phyloP scores from a whole-genome alignment of 2,329 filamentous ascomycete genomes.

The Clarireedia paspali region DNA sequence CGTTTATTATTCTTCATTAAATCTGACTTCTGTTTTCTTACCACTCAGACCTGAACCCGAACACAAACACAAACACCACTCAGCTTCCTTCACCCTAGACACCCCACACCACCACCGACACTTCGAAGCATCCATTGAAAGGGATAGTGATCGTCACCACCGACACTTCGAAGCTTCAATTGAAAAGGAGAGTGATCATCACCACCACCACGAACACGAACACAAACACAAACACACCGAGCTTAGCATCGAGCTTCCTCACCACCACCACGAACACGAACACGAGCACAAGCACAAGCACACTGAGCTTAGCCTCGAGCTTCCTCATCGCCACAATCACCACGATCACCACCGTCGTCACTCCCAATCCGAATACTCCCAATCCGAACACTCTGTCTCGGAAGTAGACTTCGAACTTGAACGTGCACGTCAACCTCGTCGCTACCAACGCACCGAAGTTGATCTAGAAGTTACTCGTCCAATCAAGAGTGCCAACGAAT shows the following conservation, averaged over 20 bases:
- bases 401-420: conserved; percentile 36
- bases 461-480: conserved; percentile 21
- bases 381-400: conserved; percentile 13
- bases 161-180: not conserved
- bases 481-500: conserved; percentile 15
- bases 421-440: conserved; percentile 30
- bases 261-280: conserved; percentile 16
- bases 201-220: conserved; percentile 16
- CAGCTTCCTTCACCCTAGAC: conserved; percentile 45
- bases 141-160: conserved; percentile 8
- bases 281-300: conserved; percentile 1
- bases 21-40: conserved; percentile 18
- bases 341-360: conserved; percentile 16
- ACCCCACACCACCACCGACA: conserved; percentile 20
- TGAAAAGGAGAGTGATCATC: conserved; percentile 6
- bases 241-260: conserved; percentile 33
- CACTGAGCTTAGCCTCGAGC: conserved; percentile 33
- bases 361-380: conserved; percentile 14
- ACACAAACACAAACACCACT: conserved; percentile 33
- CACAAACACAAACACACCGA: conserved; percentile 8
- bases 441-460: conserved; percentile 21
- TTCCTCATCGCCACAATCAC: conserved; percentile 18
- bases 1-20: conserved; percentile 19
- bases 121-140: conserved; percentile 14
- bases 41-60: conserved; percentile 13